phyloP scores from a whole-genome alignment of 139 green algal species.

The Monoraphidium neglectum region DNA sequence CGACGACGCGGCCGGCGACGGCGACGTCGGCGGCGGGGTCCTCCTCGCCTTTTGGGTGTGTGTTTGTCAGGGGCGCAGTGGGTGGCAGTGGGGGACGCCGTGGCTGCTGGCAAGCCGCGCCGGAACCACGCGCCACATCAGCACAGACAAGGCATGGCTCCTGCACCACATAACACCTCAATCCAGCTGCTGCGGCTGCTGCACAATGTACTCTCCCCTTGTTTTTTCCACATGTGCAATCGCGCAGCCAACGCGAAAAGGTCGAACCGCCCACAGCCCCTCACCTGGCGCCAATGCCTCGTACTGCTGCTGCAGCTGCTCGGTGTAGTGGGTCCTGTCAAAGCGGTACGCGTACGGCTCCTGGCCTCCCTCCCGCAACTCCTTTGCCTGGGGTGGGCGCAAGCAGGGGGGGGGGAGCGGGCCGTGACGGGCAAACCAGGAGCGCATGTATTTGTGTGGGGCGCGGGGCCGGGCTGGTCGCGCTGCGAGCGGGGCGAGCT shows the following conservation, averaged over 20 bases:
- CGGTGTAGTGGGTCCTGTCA: slow-evolving; percentile 80
- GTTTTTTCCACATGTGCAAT: too few relatives aligned
- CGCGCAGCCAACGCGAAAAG: too few relatives aligned
- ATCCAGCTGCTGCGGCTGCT: too few relatives aligned
- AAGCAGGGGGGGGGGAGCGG: not conserved
- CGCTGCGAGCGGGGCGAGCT: not conserved
- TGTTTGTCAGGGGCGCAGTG: not conserved
- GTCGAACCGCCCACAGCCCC: not conserved
- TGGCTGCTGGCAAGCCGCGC: not conserved
- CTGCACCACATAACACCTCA: too few relatives aligned
- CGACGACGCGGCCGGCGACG: slow-evolving; percentile 90
- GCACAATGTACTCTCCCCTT: too few relatives aligned
- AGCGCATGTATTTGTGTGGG: not conserved
- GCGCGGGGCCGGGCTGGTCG: not conserved
- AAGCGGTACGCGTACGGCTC: slow-evolving; percentile 96
- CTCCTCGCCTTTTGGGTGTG: slow-evolving; percentile 1
- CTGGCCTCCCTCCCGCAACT: slow-evolving; percentile 65
- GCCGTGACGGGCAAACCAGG: not conserved
- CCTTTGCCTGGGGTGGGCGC: slow-evolving; percentile 43
- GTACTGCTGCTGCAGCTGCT: slow-evolving; percentile 78
- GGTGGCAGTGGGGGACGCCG: not conserved
- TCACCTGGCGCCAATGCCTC: slow-evolving; percentile 60
- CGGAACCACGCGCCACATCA: too few relatives aligned
- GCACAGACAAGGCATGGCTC: too few relatives aligned
- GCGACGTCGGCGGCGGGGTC: slow-evolving; percentile 38